Percentiles rank a stretch among this genome's conserved stretches.
Conservation (phyloP, 2,329 filamentous ascomycete species). For the Helicocarpus griseus region DNA sequence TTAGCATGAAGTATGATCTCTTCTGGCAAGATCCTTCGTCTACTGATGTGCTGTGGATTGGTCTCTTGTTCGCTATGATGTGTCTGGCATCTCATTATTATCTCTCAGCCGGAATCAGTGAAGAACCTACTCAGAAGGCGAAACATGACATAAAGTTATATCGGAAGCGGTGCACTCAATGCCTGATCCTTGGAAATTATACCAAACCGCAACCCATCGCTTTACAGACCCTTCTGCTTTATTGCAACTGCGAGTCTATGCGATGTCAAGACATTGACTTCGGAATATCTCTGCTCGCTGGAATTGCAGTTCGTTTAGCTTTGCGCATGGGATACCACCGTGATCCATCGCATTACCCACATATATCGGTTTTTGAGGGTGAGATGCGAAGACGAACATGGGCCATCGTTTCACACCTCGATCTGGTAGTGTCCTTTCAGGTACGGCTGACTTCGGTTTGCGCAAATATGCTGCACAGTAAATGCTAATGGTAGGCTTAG, state of each 20-base stretch:
- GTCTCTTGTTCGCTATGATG: constrained; percentile 7
- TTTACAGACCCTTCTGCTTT: constrained; percentile 19
- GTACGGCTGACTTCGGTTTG: constrained; percentile 10
- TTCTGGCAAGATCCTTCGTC: constrained; percentile 7
- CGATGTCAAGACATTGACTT: constrained; percentile 15
- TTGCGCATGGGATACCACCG: constrained; percentile 35
- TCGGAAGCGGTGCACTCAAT: constrained; percentile 16
- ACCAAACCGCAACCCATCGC: constrained; percentile 19
- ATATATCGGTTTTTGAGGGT: constrained; percentile 25
- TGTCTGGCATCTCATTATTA: constrained; percentile 6
- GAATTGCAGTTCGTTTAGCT: constrained; percentile 21
- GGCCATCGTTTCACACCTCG: constrained; percentile 26
- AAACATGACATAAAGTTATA: constrained; percentile 2
- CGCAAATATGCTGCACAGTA: not conserved
- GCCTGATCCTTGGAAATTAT: constrained; percentile 21
- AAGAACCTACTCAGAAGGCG: not conserved
- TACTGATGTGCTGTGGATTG: constrained; percentile 8
- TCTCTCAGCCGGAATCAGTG: constrained; percentile 1
- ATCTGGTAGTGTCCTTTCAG: constrained; percentile 29
- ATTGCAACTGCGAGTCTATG: constrained; percentile 16
- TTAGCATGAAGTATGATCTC: constrained; percentile 5
- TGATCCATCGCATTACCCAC: constrained; percentile 27
- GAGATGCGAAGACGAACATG: constrained; percentile 30
- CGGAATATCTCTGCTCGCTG: constrained; percentile 20
- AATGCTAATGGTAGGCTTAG: not conserved